Base-by-base conservation (phyloP, 2,329 filamentous ascomycete genomes). In the Xylaria multiplex region DNA sequence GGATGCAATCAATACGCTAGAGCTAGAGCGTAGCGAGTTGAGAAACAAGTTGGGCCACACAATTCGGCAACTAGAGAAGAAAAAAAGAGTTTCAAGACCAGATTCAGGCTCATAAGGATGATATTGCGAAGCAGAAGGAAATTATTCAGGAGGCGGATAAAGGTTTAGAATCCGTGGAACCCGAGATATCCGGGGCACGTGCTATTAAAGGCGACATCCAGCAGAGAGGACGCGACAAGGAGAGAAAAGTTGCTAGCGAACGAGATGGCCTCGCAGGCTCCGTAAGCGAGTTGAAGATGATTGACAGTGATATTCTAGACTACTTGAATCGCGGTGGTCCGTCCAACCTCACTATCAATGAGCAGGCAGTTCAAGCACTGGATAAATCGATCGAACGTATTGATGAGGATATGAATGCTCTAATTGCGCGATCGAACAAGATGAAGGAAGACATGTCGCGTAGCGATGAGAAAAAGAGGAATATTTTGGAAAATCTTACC, bases 401-500 rank as follows among this genome's bases (percentile, higher is more conserved):
- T 14, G 91, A 96, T 73, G 82, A 81, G 19, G 91, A 96, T 69
- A 88, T 92, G 74, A 81, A 81, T 13, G 82, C 88, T 52, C 81
- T 96, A 59, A 90, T 89, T 2, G 83, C 86, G 27, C 86, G 91
- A 62, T 88, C 92, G 67, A 96, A 96, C 78, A 89, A 90, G 71
- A 85, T 97, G 57, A 91, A 91, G 70, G 87, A 91, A 55, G 90
- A 93, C 59, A 86, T 94, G 58, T 88, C 89, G 72, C 93, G 93
- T 74, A 91, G 92, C 63, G 91, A 94, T 69, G 88, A 90, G 65
- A 94, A 90, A 62, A 95, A 93, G 80, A 91, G 92, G 73, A 93
- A 92, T 69, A 97, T 99, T 72, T 85, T 84, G 24, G 93, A 98
- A 77, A 99, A 99, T 73, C 82, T 98, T 58, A 90, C 90, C 68